These are phyloP conservation scores for Stephania cephalantha DNA, from an alignment of 164 flowering plant species.

Conservation along the genomic window DNA sequence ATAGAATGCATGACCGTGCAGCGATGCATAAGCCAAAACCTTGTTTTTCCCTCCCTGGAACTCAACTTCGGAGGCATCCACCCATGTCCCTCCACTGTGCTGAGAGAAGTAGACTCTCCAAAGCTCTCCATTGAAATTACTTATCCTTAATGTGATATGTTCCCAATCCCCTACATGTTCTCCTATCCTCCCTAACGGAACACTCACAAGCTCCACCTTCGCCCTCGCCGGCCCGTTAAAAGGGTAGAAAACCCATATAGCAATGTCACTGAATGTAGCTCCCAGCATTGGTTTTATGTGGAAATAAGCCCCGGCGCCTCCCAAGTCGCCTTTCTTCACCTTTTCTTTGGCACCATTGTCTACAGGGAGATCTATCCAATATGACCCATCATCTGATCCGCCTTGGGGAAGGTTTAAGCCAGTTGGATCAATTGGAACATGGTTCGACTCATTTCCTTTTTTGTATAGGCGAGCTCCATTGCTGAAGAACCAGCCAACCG, in stretches of 20 bases:
- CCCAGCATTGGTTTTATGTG: constrained; percentile 77
- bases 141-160: constrained; percentile 45
- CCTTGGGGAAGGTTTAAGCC: constrained; percentile 84
- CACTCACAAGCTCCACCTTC: constrained; percentile 26
- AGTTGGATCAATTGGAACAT: constrained; percentile 35
- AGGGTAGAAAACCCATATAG: constrained; percentile 73
- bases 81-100: constrained; percentile 41
- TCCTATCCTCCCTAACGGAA: constrained; percentile 41
- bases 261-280: constrained; percentile 62
- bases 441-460: constrained; percentile 46
- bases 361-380: constrained; percentile 79
- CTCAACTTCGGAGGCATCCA: constrained; percentile 36
- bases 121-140: constrained; percentile 51
- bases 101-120: constrained; percentile 33
- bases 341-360: constrained; percentile 34
- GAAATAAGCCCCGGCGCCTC: constrained; percentile 40
- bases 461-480: constrained; percentile 60
- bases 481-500: constrained; percentile 67
- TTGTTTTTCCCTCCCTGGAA: constrained; percentile 33
- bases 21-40: constrained; percentile 34
- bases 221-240: constrained; percentile 56
- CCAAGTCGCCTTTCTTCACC: constrained; percentile 58
- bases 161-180: constrained; percentile 65
- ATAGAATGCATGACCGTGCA: constrained; percentile 43
- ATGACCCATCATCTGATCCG: constrained; percentile 59